Conservation (phyloP, 805 yeast species). For the Suhomyces sp. region DNA sequence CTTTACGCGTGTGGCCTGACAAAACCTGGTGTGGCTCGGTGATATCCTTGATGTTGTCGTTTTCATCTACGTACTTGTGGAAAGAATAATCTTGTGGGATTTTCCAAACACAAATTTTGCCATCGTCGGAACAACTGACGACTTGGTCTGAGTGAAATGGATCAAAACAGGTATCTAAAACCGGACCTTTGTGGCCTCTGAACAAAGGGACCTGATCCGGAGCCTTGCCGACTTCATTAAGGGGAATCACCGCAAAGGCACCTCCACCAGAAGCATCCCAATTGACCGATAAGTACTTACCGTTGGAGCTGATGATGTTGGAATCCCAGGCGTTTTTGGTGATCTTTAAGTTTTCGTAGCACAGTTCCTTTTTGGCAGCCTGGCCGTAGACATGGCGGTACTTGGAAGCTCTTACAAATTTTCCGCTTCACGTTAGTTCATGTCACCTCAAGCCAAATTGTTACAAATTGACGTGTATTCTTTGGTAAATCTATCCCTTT, state of each 20-base stretch:
- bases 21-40: slow-evolving; percentile 62
- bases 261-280: slow-evolving; percentile 98
- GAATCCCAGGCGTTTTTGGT: slow-evolving; percentile 97
- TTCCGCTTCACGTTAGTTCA: slow-evolving; percentile 50
- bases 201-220: slow-evolving; percentile 92
- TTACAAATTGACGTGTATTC: background rate
- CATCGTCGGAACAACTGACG: slow-evolving; percentile 28
- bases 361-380: slow-evolving; percentile 63
- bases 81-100: slow-evolving; percentile 81
- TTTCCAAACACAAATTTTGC: slow-evolving; percentile 76
- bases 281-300: slow-evolving; percentile 79
- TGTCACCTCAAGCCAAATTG: background rate
- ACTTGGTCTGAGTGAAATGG: slow-evolving; percentile 74
- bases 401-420: slow-evolving; percentile 94
- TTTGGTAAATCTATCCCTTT: background rate
- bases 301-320: slow-evolving; percentile 81
- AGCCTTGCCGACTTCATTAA: slow-evolving; percentile 81
- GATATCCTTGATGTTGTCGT: slow-evolving; percentile 64
- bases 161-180: slow-evolving; percentile 91
- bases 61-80: slow-evolving; percentile 50
- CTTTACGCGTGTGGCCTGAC: slow-evolving; percentile 88
- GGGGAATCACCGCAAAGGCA: slow-evolving; percentile 91
- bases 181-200: slow-evolving; percentile 94
- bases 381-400: slow-evolving; percentile 96
- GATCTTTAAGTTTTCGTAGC: slow-evolving; percentile 71